Conservation (phyloP, 441 rosid genomes). For the Erysimum cheiri region DNA sequence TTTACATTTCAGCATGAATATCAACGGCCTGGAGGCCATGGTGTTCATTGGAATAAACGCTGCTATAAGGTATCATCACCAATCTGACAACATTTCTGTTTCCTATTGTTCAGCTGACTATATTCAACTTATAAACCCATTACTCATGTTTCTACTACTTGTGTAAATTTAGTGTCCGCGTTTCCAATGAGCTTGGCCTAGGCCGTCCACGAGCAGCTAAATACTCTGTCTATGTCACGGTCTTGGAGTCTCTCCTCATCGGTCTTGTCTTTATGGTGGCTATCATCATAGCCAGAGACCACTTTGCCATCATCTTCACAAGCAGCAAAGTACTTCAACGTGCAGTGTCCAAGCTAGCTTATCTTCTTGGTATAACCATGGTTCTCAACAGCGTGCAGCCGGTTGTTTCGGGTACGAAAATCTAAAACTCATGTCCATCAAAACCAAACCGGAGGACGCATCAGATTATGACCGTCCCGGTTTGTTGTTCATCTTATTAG, state of each 20-base stretch:
- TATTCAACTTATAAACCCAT: not conserved
- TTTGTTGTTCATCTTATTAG: slow-evolving; percentile 41
- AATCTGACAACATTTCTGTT: not conserved
- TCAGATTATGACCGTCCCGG: slow-evolving; percentile 8
- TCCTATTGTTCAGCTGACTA: not conserved
- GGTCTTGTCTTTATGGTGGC: slow-evolving; percentile 71
- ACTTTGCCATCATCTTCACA: slow-evolving; percentile 69
- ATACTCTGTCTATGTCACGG: slow-evolving; percentile 67
- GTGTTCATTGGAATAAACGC: slow-evolving; percentile 77
- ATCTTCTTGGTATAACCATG: slow-evolving; percentile 77
- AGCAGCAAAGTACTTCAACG: slow-evolving; percentile 55
- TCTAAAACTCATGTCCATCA: not conserved
- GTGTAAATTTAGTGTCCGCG: slow-evolving; percentile 59
- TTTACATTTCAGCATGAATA: slow-evolving; percentile 60
- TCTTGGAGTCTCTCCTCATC: slow-evolving; percentile 60
- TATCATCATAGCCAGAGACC: slow-evolving; percentile 57
- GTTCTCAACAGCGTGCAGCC: slow-evolving; percentile 87
- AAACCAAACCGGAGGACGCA: slow-evolving; percentile 11
- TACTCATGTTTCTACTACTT: slow-evolving; percentile 19
- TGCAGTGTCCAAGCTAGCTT: slow-evolving; percentile 66
- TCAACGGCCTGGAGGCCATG: slow-evolving; percentile 77
- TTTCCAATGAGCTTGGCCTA: slow-evolving; percentile 81
- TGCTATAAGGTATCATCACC: slow-evolving; percentile 63
- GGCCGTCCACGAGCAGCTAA: slow-evolving; percentile 77
- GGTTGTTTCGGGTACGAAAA: slow-evolving; percentile 65